Base-by-base conservation (phyloP, 2,329 filamentous ascomycete species). In the Arthrobotrys entomopaga region DNA sequence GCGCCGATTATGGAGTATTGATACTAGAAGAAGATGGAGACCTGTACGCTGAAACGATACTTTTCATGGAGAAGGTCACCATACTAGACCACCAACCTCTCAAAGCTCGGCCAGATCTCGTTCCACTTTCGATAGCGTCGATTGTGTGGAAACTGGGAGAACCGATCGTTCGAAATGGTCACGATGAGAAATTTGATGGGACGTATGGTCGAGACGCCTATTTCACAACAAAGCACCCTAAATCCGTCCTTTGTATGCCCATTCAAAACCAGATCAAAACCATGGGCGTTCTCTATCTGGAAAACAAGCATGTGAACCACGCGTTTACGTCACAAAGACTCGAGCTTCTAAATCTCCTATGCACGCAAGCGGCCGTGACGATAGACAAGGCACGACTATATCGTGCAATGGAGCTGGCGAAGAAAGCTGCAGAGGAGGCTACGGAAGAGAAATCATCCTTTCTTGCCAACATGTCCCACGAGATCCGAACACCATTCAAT, bases 81-180 rank as follows among this genome's bases (percentile, higher is more conserved):
- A 79, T 79, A 24, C 61, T 79, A 5, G 77, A 79, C 48, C 78
- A 79, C 34, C 77, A 79, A 42, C 77, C 77, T 19, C 67, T 79
- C 7, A 74, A 79, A 19, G 77, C 74, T 50, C 76, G 78, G 16
- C 74, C 78, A 20, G 78, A 79, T 56, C 67, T 79, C 6, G 77
- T 98, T 76, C 83, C 97, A 6, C 93, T 98, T 54, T 93, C 93
- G 1, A 91, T 88, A 16, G 90, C 98, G 79, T 98, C 98, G 81
- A 98, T 99, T 76, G 87, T 97, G 29, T 95, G 98, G 38, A 95
- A 98, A 82, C 81, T 98, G 77, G 96, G 96, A 86, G 86, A 64
- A 83, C 87, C 48, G 85, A 89, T 77, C 87, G 82, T 78, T 26
- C 73, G 77, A 34, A 77, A 78, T 59, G 72, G 77, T 34, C 75